Evolutionary conservation across 768 basidiomycete genomes (phyloP), one percentile per base, ranked within the genome.

Genomic region (Grammothele lineata): DNA sequence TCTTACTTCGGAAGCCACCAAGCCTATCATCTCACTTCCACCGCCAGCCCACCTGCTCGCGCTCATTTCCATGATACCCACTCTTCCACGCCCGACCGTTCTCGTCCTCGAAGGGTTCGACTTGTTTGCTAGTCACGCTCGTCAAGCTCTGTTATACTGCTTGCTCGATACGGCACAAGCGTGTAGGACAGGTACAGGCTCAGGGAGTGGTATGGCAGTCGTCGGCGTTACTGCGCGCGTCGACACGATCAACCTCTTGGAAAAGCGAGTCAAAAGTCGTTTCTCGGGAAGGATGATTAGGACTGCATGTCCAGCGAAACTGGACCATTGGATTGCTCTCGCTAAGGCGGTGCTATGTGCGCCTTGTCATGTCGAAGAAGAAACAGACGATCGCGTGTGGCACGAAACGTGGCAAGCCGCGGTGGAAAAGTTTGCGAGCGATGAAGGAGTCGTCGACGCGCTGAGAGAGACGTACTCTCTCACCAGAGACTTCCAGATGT

Each of bases 211-310:
- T 2, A 66, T 96, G 18, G 87, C 85, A 0, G 83, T 99, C 26
- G 71, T 99, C 27, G 96, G 96, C 7, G 65, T 93, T 10, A 92
- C 93, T 1, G 83, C 81, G 25, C 82, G 93, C 8, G 76, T 94
- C 19, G 93, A 98, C 58, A 87, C 91, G 15, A 77, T 97, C 49
- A 87, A 89, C 53, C 67, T 88, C 2, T 73, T 99, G 15, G 96
- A 99, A 64, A 99, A 99, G 64, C 77, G 96, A 36, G 96, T 99
- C 40, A 96, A 98, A 67, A 96, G 92, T 54, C 81, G 96, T 3
- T 99, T 98, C 68, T 97, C 94, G 1, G 92, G 93, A 25, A 76
- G 96, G 45, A 88, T 92, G 57, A 73, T 94, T 46, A 80, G 90
- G 38, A 83, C 90, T 5, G 76, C 81, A 0, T 78, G 87, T 12